These are phyloP conservation scores for Ceratocystis huliohia DNA, from an alignment of 2,329 filamentous ascomycete species.

Conservation along the genomic window DNA sequence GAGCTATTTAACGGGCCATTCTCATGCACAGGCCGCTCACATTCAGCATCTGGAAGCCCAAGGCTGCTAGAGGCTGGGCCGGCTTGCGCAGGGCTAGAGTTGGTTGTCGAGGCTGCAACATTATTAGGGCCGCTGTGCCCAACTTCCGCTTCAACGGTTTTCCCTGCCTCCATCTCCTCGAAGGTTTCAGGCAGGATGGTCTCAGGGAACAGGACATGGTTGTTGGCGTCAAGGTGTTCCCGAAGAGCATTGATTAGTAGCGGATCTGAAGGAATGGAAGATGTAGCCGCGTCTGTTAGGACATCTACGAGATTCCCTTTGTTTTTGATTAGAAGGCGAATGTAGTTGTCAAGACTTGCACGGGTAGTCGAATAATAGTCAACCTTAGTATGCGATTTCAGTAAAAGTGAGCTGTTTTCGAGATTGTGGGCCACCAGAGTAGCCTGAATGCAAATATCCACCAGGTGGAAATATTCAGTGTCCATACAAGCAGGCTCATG, in stretches of 20 bases:
- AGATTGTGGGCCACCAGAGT: background rate
- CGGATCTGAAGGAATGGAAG: background rate
- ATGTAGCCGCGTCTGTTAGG: background rate
- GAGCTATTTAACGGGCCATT: background rate
- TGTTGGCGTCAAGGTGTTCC: background rate
- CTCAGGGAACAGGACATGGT: background rate
- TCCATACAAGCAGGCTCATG: background rate
- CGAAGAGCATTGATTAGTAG: background rate
- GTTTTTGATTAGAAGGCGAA: background rate
- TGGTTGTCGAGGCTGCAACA: background rate
- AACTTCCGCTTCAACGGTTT: background rate
- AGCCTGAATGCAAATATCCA: background rate
- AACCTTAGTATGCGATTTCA: background rate
- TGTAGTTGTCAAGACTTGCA: background rate
- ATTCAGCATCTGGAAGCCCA: background rate
- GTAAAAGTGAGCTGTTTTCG: background rate
- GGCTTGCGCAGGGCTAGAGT: background rate
- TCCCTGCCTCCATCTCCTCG: background rate
- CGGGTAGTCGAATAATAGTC: background rate
- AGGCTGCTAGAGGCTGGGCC: background rate
- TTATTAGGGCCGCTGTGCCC: background rate
- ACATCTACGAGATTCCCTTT: background rate
- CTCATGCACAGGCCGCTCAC: background rate
- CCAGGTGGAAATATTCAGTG: background rate
- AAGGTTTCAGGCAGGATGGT: background rate